Conservation (phyloP, 75 land plant genomes). For the Picea sitchensis region DNA sequence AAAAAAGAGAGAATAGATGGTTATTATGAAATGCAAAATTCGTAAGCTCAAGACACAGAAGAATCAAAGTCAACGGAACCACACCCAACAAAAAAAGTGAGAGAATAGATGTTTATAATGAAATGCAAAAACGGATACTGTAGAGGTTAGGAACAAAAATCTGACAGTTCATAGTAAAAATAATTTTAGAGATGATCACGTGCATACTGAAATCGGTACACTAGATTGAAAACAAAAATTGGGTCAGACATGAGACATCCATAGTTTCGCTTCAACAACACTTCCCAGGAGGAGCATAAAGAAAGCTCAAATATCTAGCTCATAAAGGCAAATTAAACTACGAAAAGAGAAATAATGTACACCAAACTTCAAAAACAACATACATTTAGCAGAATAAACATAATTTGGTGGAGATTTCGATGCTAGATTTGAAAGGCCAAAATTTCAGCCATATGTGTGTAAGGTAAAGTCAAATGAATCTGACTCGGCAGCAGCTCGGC, state of each 20-base stretch:
- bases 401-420: neutral
- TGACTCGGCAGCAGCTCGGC: too few relatives aligned
- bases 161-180: neutral
- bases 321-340: neutral
- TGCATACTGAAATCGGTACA: neutral
- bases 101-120: neutral
- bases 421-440: neutral
- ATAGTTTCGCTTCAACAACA: slow-evolving; percentile 1
- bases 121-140: neutral
- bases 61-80: neutral
- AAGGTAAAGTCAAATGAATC: too few relatives aligned
- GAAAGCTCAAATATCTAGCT: neutral
- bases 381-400: neutral
- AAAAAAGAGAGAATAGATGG: neutral
- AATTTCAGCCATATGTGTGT: too few relatives aligned
- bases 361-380: neutral
- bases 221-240: neutral
- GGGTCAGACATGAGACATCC: neutral
- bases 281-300: neutral
- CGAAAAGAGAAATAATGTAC: neutral
- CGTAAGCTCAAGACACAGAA: neutral
- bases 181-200: neutral
- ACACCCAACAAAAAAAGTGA: neutral
- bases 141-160: neutral
- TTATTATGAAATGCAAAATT: neutral